phyloP scores from a whole-genome alignment of 305 asterid genomes.

The Solanum hybrid region DNA sequence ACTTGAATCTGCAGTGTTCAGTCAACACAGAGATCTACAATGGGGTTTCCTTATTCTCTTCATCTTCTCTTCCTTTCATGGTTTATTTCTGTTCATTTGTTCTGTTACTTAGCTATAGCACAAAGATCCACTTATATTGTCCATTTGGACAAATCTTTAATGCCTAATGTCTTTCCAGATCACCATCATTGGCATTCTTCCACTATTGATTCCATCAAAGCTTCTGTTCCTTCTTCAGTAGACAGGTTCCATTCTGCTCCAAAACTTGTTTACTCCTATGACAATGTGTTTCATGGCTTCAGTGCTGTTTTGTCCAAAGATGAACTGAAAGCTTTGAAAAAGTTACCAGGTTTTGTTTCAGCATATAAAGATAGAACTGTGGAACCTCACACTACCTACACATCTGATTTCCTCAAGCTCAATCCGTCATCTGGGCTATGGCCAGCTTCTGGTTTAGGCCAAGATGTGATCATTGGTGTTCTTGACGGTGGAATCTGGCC shows the following conservation, averaged over 20 bases:
- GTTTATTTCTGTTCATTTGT: background rate
- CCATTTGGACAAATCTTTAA: constrained; percentile 34
- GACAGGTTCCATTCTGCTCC: background rate
- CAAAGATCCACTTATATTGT: constrained; percentile 26
- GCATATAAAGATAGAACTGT: constrained; percentile 4
- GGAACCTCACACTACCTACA: constrained; percentile 15
- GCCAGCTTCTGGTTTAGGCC: constrained; percentile 12
- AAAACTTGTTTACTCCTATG: constrained; percentile 15
- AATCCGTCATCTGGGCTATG: constrained; percentile 6
- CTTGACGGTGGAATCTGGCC: constrained; percentile 15
- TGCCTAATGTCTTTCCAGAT: constrained; percentile 28
- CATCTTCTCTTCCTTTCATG: background rate
- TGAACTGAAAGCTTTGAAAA: constrained; percentile 9
- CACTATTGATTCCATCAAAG: background rate
- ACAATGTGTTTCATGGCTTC: constrained; percentile 19
- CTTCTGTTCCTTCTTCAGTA: background rate
- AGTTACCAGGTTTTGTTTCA: constrained; percentile 10
- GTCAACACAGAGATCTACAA: background rate
- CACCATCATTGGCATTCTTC: constrained; percentile 35
- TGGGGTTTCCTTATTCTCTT: background rate
- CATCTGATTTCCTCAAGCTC: constrained; percentile 9
- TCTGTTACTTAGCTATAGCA: background rate
- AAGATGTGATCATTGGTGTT: constrained; percentile 13
- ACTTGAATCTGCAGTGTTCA: background rate
- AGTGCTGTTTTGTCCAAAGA: constrained; percentile 11